Conservation (phyloP, 495 filamentous ascomycete species). For the Aspergillus sparsus region DNA sequence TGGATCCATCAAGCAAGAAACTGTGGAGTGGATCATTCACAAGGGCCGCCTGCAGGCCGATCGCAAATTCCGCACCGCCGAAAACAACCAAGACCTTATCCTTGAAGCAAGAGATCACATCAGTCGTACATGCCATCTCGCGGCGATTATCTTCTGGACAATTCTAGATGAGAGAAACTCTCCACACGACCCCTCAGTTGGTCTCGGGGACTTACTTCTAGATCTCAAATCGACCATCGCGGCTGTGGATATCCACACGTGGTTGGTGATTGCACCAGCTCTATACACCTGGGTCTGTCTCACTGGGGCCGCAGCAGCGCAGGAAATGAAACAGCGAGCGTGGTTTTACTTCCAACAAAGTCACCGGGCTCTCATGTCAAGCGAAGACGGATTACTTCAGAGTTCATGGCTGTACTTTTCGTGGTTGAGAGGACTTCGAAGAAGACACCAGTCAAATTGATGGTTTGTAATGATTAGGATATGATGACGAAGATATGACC, state of each 20-base stretch:
- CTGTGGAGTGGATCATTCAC: slow-evolving; percentile 1
- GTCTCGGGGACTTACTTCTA: not conserved
- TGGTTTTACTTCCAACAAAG: not conserved
- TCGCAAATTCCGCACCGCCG: not conserved
- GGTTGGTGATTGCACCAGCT: not conserved
- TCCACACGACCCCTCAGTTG: not conserved
- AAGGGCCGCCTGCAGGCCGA: not conserved
- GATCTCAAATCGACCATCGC: not conserved
- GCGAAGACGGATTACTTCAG: not conserved
- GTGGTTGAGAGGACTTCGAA: not conserved
- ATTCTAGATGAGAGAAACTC: not conserved
- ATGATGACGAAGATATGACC: too few relatives aligned
- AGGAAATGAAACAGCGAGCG: not conserved
- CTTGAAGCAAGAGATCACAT: not conserved
- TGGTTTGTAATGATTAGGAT: too few relatives aligned
- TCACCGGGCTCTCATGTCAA: not conserved
- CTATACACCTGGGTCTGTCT: not conserved
- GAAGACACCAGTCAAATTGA: too few relatives aligned
- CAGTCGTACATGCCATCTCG: not conserved
- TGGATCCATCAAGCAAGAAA: not conserved
- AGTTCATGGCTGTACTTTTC: not conserved
- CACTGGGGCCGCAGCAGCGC: not conserved
- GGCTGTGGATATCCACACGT: not conserved
- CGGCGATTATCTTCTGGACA: not conserved
- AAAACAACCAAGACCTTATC: not conserved